Conservation (phyloP, 2,329 filamentous ascomycete species). For the Colletotrichum liaoningense region DNA sequence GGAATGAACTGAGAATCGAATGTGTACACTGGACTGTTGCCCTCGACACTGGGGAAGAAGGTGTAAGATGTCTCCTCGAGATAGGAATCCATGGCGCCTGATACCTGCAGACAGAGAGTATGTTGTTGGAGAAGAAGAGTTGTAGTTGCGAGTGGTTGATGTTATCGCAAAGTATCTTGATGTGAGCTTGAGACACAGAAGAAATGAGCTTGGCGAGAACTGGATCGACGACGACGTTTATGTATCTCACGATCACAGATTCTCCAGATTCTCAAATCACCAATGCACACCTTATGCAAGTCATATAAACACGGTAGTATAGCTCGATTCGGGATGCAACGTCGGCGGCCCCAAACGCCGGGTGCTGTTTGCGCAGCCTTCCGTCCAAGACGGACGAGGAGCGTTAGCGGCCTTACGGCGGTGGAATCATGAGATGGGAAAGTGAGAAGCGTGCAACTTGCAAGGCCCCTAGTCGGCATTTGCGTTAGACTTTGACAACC, state of each 20-base stretch:
- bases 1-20: constrained; percentile 27
- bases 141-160: background rate
- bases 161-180: background rate
- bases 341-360: constrained; percentile 11
- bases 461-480: background rate
- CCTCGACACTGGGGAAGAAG: constrained; percentile 6
- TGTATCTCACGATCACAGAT: constrained; percentile 22
- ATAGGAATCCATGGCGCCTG: constrained; percentile 20
- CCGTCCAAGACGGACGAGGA: background rate
- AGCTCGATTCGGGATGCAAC: constrained; percentile 18
- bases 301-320: constrained; percentile 30
- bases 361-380: constrained; percentile 12
- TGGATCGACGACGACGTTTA: constrained; percentile 29
- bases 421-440: background rate
- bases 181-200: background rate
- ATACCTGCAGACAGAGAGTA: background rate
- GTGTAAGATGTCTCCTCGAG: constrained; percentile 19
- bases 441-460: background rate
- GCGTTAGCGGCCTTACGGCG: constrained; percentile 13
- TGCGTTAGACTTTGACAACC: constrained; percentile 7
- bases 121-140: background rate
- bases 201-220: constrained; percentile 1
- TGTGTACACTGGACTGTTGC: background rate
- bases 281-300: background rate
- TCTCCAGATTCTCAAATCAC: background rate